Percentiles rank a stretch among this genome's conserved stretches.
Conservation (phyloP, 331 rosid species). For the Prunus yedoensis region DNA sequence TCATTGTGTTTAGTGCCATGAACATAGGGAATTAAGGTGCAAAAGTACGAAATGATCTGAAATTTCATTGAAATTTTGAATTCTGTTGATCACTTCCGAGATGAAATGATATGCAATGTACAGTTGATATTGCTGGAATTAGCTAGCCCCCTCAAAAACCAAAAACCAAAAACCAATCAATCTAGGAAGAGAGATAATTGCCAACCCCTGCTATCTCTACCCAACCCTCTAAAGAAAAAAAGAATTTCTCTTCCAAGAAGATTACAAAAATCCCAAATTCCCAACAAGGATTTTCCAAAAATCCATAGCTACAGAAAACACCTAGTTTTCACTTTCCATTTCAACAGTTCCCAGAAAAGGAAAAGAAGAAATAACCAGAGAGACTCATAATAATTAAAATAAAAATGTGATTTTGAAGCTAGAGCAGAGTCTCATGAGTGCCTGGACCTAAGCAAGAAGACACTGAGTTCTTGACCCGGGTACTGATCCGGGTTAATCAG, state of each 20-base stretch:
- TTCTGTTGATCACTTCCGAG: neutral
- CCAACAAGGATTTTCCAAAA: neutral
- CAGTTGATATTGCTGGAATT: neutral
- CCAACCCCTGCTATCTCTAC: too few relatives aligned
- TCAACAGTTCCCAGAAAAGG: neutral
- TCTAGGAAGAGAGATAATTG: constrained; percentile 20
- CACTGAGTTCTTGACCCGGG: constrained; percentile 86
- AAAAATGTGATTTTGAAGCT: neutral
- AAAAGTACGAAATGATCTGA: neutral
- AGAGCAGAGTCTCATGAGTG: constrained; percentile 16
- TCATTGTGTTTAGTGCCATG: too few relatives aligned
- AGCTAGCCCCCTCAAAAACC: constrained; percentile 26
- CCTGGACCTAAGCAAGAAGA: constrained; percentile 82
- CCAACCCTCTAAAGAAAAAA: neutral
- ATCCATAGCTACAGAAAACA: constrained; percentile 30
- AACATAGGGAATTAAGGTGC: neutral
- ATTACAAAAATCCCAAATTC: neutral
- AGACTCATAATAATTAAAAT: neutral
- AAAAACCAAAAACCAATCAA: constrained; percentile 28
- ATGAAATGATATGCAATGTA: neutral
- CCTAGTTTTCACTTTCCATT: constrained; percentile 26
- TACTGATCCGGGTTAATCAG: constrained; percentile 89
- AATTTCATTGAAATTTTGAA: neutral
- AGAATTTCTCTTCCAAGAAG: neutral
- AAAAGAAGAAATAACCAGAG: neutral